Conservation (phyloP, 148 eudicot species). For the Rhododendron molle region DNA sequence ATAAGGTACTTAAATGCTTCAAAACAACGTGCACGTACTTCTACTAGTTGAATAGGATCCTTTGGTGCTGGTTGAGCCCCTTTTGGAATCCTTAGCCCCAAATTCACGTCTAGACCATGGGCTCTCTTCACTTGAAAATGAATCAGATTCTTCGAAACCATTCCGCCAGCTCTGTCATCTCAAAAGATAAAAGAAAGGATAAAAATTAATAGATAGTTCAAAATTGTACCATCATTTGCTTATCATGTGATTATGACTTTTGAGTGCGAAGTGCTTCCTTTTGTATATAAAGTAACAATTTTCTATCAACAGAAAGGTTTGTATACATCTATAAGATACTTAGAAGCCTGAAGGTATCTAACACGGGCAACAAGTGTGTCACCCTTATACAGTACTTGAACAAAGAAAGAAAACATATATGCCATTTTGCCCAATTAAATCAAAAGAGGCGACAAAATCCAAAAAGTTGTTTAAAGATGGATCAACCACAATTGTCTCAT, state of each 20-base stretch:
- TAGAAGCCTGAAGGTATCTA: background rate
- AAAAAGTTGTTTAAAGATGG: background rate
- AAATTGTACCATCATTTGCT: background rate
- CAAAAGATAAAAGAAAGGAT: conserved; percentile 6
- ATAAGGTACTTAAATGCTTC: background rate
- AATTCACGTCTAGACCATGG: conserved; percentile 48
- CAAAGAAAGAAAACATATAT: background rate
- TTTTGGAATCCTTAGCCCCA: conserved; percentile 27
- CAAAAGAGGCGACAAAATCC: background rate
- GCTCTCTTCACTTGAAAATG: conserved; percentile 34
- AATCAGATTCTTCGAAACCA: conserved; percentile 31
- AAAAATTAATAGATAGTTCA: conserved; percentile 8
- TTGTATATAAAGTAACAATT: background rate
- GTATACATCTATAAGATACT: background rate
- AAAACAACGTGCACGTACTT: conserved; percentile 35
- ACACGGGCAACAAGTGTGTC: background rate
- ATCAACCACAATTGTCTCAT: background rate
- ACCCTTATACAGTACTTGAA: background rate
- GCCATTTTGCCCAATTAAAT: background rate
- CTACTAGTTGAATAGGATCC: conserved; percentile 22
- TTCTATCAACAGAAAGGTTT: background rate
- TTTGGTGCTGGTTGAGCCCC: conserved; percentile 22
- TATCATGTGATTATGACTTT: background rate
- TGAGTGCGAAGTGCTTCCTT: background rate
- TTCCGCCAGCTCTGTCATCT: conserved; percentile 45